Evolutionary conservation across 2,329 filamentous ascomycete species (phyloP).

Genomic region (Leptographium flavum): DNA sequence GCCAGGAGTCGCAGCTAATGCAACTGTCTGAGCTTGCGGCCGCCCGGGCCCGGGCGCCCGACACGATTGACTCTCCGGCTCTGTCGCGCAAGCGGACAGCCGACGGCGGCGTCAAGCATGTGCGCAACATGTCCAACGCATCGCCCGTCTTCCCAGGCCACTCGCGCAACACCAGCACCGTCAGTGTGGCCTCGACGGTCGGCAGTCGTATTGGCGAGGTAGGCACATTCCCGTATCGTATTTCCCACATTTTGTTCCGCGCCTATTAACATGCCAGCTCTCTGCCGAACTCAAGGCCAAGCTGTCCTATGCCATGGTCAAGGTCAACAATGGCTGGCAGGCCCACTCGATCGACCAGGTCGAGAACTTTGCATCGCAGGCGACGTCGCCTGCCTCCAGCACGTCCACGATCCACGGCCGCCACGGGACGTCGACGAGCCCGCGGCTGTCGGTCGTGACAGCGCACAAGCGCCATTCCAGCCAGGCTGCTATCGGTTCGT

Average conservation of each 20-base stretch:
- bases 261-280: slow-evolving; percentile 33
- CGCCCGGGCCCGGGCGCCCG: slow-evolving; percentile 26
- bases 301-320: slow-evolving; percentile 85
- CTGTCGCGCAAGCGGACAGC: slow-evolving; percentile 58
- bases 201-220: slow-evolving; percentile 69
- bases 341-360: slow-evolving; percentile 63
- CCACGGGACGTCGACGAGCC: slow-evolving; percentile 38
- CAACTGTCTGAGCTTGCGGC: slow-evolving; percentile 45
- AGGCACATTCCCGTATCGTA: slow-evolving; percentile 19
- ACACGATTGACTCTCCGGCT: slow-evolving; percentile 16
- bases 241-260: not conserved
- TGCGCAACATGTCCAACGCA: slow-evolving; percentile 23
- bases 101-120: slow-evolving; percentile 55
- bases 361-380: slow-evolving; percentile 58
- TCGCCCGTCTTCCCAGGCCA: slow-evolving; percentile 40
- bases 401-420: slow-evolving; percentile 39
- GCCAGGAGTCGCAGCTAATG: slow-evolving; percentile 41
- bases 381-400: slow-evolving; percentile 47
- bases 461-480: slow-evolving; percentile 17
- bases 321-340: slow-evolving; percentile 84
- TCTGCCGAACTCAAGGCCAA: slow-evolving; percentile 70
- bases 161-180: slow-evolving; percentile 57
- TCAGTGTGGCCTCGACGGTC: slow-evolving; percentile 45
- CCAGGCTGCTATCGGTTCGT: slow-evolving; percentile 4
- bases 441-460: slow-evolving; percentile 27